Percentiles rank a stretch among this genome's conserved stretches.
These are phyloP conservation scores for Acanthamoeba triangularis DNA, from an alignment of 208 protist species.

Conservation along the genomic window DNA sequence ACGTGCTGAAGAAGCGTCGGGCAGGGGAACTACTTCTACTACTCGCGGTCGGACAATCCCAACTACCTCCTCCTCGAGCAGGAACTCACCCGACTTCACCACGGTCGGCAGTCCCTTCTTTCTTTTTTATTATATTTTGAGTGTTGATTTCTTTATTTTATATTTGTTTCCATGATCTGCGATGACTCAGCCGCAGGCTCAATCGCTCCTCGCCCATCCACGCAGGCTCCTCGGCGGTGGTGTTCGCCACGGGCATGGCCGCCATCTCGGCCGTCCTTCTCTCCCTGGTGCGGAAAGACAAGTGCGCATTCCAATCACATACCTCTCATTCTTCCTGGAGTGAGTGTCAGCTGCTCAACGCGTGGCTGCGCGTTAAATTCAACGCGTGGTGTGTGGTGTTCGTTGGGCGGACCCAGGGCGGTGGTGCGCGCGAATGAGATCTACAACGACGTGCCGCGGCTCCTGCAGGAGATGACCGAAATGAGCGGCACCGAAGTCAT, in stretches of 20 bases:
- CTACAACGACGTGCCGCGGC: background rate
- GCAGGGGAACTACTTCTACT: background rate
- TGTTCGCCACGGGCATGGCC: conserved; percentile 41
- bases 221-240: conserved; percentile 6
- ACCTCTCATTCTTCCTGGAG: background rate
- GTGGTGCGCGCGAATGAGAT: background rate
- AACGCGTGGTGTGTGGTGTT: background rate
- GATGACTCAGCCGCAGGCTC: too few species aligned
- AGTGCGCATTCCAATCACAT: background rate
- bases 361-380: background rate
- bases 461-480: background rate
- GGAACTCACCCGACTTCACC: conserved; percentile 17
- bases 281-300: conserved; percentile 2
- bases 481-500: background rate
- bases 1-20: too few species aligned
- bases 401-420: background rate
- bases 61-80: conserved; percentile 25
- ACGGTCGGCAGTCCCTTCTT: background rate
- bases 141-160: background rate
- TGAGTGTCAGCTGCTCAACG: too few species aligned
- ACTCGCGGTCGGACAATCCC: conserved; percentile 18
- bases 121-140: background rate
- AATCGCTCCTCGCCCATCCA: background rate
- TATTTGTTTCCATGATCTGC: too few species aligned
- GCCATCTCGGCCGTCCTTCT: conserved; percentile 9